Percentiles rank a stretch among this genome's conserved stretches.
Conservation (phyloP, 495 filamentous ascomycete species). For the Bathelium albidoporum region DNA sequence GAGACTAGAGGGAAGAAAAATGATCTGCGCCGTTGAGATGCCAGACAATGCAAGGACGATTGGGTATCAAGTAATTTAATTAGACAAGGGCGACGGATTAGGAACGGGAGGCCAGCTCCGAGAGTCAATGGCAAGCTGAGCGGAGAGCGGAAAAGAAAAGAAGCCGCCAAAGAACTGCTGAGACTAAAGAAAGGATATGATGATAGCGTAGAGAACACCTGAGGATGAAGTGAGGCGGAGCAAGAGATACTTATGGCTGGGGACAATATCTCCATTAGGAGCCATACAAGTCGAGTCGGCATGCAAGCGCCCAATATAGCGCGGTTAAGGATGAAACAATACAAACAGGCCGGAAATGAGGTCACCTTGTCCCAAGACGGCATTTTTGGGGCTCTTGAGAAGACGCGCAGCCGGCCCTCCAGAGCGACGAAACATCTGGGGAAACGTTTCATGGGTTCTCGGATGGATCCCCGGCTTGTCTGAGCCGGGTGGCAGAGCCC, state of each 20-base stretch:
- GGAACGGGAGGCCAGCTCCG: slow-evolving; percentile 4
- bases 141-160: not conserved
- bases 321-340: not conserved
- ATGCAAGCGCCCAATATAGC: slow-evolving; percentile 5
- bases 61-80: not conserved
- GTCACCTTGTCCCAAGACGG: not conserved
- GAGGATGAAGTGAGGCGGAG: slow-evolving; percentile 2
- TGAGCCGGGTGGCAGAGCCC: not conserved
- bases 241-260: slow-evolving; percentile 5
- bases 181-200: not conserved
- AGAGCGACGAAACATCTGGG: slow-evolving; percentile 4
- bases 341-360: not conserved
- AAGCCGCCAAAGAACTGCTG: not conserved
- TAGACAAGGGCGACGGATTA: not conserved
- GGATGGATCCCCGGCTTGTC: not conserved
- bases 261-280: not conserved
- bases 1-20: not conserved
- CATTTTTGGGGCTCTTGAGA: not conserved
- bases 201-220: slow-evolving; percentile 2
- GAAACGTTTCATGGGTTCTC: not conserved
- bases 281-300: not conserved
- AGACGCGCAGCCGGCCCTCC: not conserved
- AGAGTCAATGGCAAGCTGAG: not conserved
- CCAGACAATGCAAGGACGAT: not conserved
- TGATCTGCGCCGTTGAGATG: not conserved